Conservation (phyloP, 371 early-diverging fungal genomes). For the Mucor mucedo region DNA sequence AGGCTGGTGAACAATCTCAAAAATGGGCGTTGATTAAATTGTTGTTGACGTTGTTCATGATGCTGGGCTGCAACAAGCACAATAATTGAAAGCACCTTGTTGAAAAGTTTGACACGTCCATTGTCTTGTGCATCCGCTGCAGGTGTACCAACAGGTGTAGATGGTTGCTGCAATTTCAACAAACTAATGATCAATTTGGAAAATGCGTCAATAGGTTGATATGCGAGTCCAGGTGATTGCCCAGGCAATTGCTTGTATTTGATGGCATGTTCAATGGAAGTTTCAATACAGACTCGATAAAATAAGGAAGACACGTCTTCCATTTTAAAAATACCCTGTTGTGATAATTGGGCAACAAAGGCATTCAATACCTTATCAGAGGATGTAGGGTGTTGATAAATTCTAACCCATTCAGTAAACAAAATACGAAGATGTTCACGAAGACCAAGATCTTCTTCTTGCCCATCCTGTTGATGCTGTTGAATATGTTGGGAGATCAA, state of each 20-base stretch:
- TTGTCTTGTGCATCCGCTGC: conserved; percentile 29
- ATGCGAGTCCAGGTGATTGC: conserved; percentile 57
- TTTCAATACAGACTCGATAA: conserved; percentile 88
- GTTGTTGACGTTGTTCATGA: conserved; percentile 79
- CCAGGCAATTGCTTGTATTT: conserved; percentile 62
- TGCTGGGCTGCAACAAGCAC: conserved; percentile 81
- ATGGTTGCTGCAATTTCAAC: conserved; percentile 56
- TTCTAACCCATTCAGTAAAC: conserved; percentile 89
- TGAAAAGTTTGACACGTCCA: conserved; percentile 63
- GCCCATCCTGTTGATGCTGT: conserved; percentile 15
- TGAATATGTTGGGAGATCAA: conserved; percentile 23
- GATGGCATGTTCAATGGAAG: conserved; percentile 76
- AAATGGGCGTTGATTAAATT: conserved; percentile 92
- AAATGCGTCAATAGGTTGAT: conserved; percentile 85
- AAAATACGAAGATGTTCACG: conserved; percentile 72
- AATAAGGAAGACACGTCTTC: conserved; percentile 83
- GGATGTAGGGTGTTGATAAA: conserved; percentile 83
- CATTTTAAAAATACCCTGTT: conserved; percentile 77
- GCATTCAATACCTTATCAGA: conserved; percentile 72
- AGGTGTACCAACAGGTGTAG: conserved; percentile 17
- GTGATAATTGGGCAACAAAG: conserved; percentile 75
- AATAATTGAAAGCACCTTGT: conserved; percentile 84
- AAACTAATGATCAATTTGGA: conserved; percentile 79
- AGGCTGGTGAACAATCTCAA: conserved; percentile 88
- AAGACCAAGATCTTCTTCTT: conserved; percentile 53